Percentiles rank a stretch among this genome's conserved stretches.
These are phyloP conservation scores for Puya raimondii DNA, from an alignment of 176 grass and related monocot genomes.

Conservation along the genomic window DNA sequence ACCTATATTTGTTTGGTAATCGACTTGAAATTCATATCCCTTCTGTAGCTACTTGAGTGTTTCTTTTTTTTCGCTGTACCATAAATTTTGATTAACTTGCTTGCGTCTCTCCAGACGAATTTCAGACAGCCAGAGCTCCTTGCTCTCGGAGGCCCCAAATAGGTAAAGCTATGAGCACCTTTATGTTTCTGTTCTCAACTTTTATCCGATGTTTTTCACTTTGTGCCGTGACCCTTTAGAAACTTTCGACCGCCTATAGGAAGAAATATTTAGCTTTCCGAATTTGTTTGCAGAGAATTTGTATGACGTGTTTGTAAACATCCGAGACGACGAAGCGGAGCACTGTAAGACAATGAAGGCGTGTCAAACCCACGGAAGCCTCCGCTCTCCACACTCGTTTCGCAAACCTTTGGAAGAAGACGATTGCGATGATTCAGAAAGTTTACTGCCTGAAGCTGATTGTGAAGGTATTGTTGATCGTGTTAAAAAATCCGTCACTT, in stretches of 20 bases:
- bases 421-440: slow-evolving; percentile 12
- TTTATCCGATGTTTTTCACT: not conserved
- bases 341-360: slow-evolving; percentile 94
- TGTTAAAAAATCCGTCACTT: slow-evolving; percentile 32
- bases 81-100: not conserved
- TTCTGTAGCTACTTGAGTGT: not conserved
- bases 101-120: slow-evolving; percentile 54
- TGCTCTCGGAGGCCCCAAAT: slow-evolving; percentile 75
- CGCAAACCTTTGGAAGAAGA: slow-evolving; percentile 11
- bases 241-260: not conserved
- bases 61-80: not conserved
- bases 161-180: slow-evolving; percentile 29
- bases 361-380: slow-evolving; percentile 70
- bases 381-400: slow-evolving; percentile 63
- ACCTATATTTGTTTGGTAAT: slow-evolving; percentile 89
- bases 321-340: slow-evolving; percentile 75
- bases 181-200: not conserved
- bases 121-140: slow-evolving; percentile 67
- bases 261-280: not conserved
- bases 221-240: not conserved
- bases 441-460: slow-evolving; percentile 22
- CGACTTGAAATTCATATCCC: not conserved
- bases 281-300: slow-evolving; percentile 47
- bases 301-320: slow-evolving; percentile 81
- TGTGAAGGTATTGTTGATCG: slow-evolving; percentile 38